Evolutionary conservation across 2,329 filamentous ascomycete genomes (phyloP).

Genomic region (Aspergillus fischeri): DNA sequence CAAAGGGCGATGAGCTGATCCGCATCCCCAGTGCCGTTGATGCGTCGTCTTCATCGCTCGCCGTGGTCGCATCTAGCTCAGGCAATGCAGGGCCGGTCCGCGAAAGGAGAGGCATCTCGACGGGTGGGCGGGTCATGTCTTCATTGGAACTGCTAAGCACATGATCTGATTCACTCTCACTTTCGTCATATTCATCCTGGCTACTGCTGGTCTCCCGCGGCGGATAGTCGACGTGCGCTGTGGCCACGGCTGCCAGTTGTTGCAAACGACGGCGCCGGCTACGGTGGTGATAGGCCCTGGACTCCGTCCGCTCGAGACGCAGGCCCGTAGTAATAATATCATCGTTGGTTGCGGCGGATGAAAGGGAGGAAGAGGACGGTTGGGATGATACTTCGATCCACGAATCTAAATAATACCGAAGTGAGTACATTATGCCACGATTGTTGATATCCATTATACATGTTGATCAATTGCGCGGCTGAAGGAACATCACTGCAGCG

Average conservation of each 20-base stretch:
- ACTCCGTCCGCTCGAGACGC: conserved; percentile 61
- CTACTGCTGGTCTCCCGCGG: conserved; percentile 60
- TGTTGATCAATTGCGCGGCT: conserved; percentile 13
- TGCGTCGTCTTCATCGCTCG: conserved; percentile 65
- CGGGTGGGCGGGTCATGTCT: conserved; percentile 40
- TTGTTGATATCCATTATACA: conserved; percentile 9
- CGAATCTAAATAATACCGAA: conserved; percentile 64
- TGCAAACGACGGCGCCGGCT: conserved; percentile 48
- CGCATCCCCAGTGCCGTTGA: conserved; percentile 72
- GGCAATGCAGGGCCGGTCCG: conserved; percentile 21
- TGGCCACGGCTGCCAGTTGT: conserved; percentile 33
- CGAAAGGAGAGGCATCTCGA: conserved; percentile 20
- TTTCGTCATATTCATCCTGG: conserved; percentile 92
- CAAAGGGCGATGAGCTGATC: conserved; percentile 58
- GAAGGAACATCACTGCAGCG: conserved; percentile 1
- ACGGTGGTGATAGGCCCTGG: conserved; percentile 52
- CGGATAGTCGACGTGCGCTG: conserved; percentile 38
- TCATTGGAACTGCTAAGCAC: conserved; percentile 63
- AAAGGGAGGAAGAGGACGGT: conserved; percentile 88
- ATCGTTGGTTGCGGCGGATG: conserved; percentile 66
- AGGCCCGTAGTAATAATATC: conserved; percentile 90
- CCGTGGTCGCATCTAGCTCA: conserved; percentile 27
- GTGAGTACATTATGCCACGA: conserved; percentile 39
- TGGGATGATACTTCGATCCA: conserved; percentile 95
- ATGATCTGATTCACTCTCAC: conserved; percentile 81